A percentile compares a stretch with the other conserved stretches of the same genome.
Conservation (phyloP, 116 monocot genomes). For the Phalaenopsis hybrid region DNA sequence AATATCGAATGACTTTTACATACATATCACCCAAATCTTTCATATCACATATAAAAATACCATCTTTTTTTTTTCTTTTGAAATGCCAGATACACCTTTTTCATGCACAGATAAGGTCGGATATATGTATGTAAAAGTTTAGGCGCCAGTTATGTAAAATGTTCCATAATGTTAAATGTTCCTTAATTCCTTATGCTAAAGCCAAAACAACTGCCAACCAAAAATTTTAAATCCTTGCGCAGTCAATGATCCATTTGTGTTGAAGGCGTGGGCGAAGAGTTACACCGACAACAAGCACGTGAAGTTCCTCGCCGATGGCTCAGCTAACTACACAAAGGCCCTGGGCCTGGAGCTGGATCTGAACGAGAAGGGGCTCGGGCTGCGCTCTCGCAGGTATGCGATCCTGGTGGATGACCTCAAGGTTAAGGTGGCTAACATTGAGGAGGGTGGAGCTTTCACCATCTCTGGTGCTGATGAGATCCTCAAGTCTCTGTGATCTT, state of each 20-base stretch:
- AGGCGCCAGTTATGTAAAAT: too few species aligned
- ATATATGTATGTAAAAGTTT: too few species aligned
- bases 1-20: too few species aligned
- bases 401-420: constrained; percentile 58
- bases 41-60: too few species aligned
- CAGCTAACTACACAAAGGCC: constrained; percentile 64
- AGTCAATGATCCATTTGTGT: constrained; percentile 92
- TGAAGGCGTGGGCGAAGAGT: constrained; percentile 92
- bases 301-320: constrained; percentile 87
- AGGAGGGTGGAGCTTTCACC: constrained; percentile 87
- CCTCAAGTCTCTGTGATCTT: constrained; percentile 59
- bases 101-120: too few species aligned
- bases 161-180: too few species aligned
- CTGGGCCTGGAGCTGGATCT: constrained; percentile 91
- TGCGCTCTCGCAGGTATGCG: constrained; percentile 67
- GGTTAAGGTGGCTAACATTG: constrained; percentile 67
- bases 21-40: too few species aligned
- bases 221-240: constrained; percentile 4
- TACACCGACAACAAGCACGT: constrained; percentile 77
- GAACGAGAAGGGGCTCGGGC: constrained; percentile 74
- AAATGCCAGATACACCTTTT: too few species aligned
- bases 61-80: too few species aligned
- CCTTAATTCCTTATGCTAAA: too few species aligned
- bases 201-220: too few species aligned
- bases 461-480: constrained; percentile 86